Base-by-base conservation (phyloP, 202 grass and related monocot genomes). In the Cymbopogon flexuosus region DNA sequence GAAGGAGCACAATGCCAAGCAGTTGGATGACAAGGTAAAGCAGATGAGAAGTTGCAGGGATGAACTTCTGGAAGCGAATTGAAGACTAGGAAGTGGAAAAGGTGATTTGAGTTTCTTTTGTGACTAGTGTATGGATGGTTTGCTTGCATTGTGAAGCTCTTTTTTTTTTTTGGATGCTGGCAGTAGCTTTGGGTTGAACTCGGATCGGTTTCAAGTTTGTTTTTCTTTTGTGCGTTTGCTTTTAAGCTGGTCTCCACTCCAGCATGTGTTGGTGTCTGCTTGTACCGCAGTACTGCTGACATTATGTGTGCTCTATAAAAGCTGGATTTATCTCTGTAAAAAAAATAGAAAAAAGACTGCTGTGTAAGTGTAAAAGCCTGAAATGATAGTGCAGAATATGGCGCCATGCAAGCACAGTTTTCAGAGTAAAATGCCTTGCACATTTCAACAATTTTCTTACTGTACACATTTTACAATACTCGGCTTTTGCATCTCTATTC, bases 401-500 rank as follows among this genome's bases (percentile, higher is more conserved):
- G 11, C 2, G 51, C 6, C 14, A 56, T 21, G 51, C 51, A 9
- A 56, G 5, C 52, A 57, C 8, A 57, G 3, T 22, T 56, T 56
- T 57, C 14, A 21, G 71, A 78, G 23, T 60, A 73, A 88, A 63
- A 80, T 49, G 37, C 76, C 16, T 72, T 84, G 58, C 77, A 69
- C 51, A 62, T 80, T 68, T 31, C n/a, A 62, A 77, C 16, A 70
- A 14, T 75, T 65, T 66, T 57, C 40, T 86, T 47, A 29, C 75
- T 83, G 83, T 89, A 89, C 83, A 89, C 68, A 63, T 68, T 47
- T 83, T 73, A 86, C 80, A 81, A 31, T 40, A 21, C 70, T 83
- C 70, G 79, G 54, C 30, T 65, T 11, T 60, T 68, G 51, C 82
- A 69, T 40, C 36, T 79, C 85, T 88, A 91, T 82, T 79, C 31